Conservation (phyloP, 441 rosid genomes). For the Sinapis alba region DNA sequence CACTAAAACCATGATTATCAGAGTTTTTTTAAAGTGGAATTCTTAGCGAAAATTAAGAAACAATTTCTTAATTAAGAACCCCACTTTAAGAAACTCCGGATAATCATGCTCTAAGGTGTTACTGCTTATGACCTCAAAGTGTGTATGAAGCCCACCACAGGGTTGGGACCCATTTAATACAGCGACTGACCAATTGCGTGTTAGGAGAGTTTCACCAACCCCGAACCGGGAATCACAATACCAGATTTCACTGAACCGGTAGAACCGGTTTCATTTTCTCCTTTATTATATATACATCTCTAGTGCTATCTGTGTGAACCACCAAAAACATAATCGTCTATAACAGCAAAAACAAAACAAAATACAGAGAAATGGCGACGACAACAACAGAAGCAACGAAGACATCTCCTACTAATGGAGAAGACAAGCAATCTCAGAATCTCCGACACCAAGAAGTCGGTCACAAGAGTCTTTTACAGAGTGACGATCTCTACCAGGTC, state of each 20-base stretch:
- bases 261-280: conserved; percentile 9
- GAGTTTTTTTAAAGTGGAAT: too few species aligned
- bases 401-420: conserved; percentile 41
- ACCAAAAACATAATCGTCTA: conserved; percentile 26
- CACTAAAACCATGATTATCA: too few species aligned
- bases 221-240: conserved; percentile 16
- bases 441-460: conserved; percentile 84
- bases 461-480: conserved; percentile 90
- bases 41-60: too few species aligned
- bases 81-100: too few species aligned
- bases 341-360: neutral
- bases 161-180: conserved; percentile 26
- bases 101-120: neutral
- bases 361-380: conserved; percentile 35
- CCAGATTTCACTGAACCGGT: conserved; percentile 19
- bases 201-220: conserved; percentile 43
- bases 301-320: conserved; percentile 31
- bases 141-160: neutral
- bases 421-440: conserved; percentile 53
- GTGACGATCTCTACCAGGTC: conserved; percentile 91
- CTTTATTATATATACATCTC: conserved; percentile 25
- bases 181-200: conserved; percentile 27
- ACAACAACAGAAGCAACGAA: conserved; percentile 22
- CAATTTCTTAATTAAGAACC: too few species aligned
- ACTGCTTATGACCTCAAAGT: neutral